Evolutionary conservation across 1,284 basidiomycete species (phyloP).

Genomic region (Exsudoporus floridanus): DNA sequence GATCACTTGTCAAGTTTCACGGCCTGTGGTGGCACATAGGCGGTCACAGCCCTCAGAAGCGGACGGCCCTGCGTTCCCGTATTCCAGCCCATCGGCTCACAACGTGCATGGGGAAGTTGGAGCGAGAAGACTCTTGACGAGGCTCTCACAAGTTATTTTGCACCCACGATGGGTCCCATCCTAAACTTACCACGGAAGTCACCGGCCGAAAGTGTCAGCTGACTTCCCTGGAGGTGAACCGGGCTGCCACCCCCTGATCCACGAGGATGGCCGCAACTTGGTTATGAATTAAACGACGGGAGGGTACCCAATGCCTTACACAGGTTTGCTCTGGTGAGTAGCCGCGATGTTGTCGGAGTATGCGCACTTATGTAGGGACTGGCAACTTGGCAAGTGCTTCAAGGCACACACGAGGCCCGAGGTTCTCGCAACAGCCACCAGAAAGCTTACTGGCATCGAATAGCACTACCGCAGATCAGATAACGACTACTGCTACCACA

Average conservation of each 20-base stretch:
- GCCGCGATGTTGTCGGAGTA: too few species aligned
- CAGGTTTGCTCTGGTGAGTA: neutral
- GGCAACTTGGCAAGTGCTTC: neutral
- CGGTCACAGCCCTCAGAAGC: too few species aligned
- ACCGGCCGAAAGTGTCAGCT: too few species aligned
- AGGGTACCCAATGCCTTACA: neutral
- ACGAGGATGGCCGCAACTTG: neutral
- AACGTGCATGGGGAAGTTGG: neutral
- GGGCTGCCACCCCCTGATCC: neutral
- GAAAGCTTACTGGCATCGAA: neutral
- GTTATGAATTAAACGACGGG: too few species aligned
- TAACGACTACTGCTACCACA: neutral
- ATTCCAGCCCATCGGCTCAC: too few species aligned
- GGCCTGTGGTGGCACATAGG: neutral
- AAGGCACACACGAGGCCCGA: constrained; percentile 1
- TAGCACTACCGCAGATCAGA: neutral
- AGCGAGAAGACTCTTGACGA: neutral
- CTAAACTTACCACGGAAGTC: too few species aligned
- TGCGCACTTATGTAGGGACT: too few species aligned
- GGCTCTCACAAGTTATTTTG: neutral
- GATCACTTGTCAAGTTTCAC: neutral
- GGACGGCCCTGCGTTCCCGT: too few species aligned
- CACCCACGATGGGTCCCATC: neutral
- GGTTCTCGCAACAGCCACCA: neutral
- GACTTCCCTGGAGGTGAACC: neutral